Base-by-base conservation (phyloP, 2,329 filamentous ascomycete species). In the Aureobasidium sp. region DNA sequence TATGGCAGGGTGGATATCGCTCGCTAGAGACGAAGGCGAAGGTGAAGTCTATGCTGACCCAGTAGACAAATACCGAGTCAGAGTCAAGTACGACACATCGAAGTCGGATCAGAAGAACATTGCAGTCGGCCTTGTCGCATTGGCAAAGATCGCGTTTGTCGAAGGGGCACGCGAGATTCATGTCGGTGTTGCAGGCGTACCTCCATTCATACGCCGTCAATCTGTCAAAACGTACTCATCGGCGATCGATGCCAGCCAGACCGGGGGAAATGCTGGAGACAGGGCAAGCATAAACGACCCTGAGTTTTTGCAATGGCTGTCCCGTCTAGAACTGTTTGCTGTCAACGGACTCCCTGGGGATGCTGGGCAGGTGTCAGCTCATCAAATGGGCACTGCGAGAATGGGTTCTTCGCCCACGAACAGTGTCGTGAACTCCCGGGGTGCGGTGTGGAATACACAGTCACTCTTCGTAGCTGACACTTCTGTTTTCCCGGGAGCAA, bases 81-180 rank as follows among this genome's bases (percentile, higher is more conserved):
- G 85, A 32, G 77, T 96, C 65, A 79, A 84, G 63, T 97, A 96
- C 76, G 83, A 81, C 0, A 78, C 84, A 0, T 91, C 87, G 25
- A 77, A 80, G 25, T 87, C 88, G 68, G 93, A 97, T 75, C 82
- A 86, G 54, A 81, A 81, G 32, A 83, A 91, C 72, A 83, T 88
- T 29, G 72, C 93, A 21, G 84, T 90, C 70, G 91, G 89, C 9
- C 68, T 91, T 7, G 72, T 92, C 53, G 89, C 85, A 2, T 77
- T 88, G 2, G 86, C 87, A 37, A 90, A 91, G 71, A 86, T 96
- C 44, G 84, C 86, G 65, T 93, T 91, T 71, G 82, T 91, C 49
- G 81, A 84, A 44, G 91, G 91, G 29, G 93, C 92, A 0, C 79
- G 77, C n/a, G 90, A 96, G 74, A 92, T 97, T 70, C 83, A 87